Evolutionary conservation across 257 asterid species (phyloP).

Genomic region (Solanum ossicruentum): DNA sequence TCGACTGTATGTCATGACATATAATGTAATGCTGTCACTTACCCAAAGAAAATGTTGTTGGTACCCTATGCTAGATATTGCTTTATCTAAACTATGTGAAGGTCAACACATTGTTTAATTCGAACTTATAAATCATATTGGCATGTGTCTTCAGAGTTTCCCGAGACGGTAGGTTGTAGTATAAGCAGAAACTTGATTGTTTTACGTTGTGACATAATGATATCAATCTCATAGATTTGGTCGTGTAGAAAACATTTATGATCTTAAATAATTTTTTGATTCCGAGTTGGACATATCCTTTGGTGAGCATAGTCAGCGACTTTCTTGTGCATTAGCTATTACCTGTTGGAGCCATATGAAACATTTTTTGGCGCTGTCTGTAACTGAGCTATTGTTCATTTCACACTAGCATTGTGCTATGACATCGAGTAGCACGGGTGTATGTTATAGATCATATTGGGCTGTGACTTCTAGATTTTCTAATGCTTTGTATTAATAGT

Average conservation of each 20-base stretch:
- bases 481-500: constrained; percentile 22
- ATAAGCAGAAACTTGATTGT: not conserved
- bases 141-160: not conserved
- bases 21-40: not conserved
- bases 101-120: not conserved
- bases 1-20: not conserved
- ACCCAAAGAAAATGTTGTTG: not conserved
- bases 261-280: not conserved
- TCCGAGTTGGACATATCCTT: not conserved
- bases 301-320: not conserved
- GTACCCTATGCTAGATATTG: not conserved
- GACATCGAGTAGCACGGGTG: not conserved
- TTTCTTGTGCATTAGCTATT: not conserved
- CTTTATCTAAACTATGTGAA: not conserved
- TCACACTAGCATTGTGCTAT: not conserved
- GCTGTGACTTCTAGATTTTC: not conserved
- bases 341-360: not conserved
- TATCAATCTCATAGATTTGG: not conserved
- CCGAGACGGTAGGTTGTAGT: not conserved
- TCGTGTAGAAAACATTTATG: not conserved
- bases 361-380: not conserved
- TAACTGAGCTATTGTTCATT: not conserved
- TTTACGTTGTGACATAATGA: not conserved
- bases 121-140: not conserved
- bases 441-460: not conserved